Conservation (phyloP, 1,284 basidiomycete species). For the Trichosporon inkin region DNA sequence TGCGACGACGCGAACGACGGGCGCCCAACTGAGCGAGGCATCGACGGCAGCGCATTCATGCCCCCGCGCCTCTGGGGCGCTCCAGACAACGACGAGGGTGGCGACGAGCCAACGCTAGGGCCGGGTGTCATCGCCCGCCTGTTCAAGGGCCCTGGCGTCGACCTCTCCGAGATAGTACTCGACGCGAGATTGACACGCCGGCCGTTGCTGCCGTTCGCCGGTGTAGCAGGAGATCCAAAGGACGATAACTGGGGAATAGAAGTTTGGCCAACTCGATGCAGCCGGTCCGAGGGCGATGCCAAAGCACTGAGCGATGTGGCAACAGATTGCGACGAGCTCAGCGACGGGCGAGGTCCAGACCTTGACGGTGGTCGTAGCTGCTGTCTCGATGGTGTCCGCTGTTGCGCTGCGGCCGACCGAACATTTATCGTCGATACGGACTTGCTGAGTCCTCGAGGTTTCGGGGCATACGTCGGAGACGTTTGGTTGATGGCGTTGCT, state of each 20-base stretch:
- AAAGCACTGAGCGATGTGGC: background rate
- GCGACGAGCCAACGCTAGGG: slow-evolving; percentile 8
- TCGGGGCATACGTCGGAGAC: background rate
- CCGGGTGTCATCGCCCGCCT: background rate
- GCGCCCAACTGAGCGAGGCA: background rate
- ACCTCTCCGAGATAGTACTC: background rate
- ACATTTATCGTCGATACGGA: background rate
- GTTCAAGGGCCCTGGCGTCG: background rate
- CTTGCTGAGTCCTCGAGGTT: slow-evolving; percentile 2
- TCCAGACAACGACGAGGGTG: slow-evolving; percentile 29
- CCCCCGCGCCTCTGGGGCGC: slow-evolving; percentile 12
- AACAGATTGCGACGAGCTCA: slow-evolving; percentile 12
- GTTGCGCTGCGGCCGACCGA: background rate
- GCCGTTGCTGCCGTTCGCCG: background rate
- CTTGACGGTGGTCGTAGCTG: slow-evolving; percentile 3
- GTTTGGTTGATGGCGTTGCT: background rate
- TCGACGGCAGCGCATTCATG: slow-evolving; percentile 17
- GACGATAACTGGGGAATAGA: background rate
- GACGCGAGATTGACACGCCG: background rate
- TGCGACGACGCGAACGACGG: slow-evolving; percentile 8
- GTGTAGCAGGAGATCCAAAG: background rate
- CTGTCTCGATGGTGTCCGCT: background rate
- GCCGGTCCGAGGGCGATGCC: background rate
- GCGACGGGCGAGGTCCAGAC: background rate
- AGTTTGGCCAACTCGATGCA: background rate